These are phyloP conservation scores for Aspergillus sp. DNA, from an alignment of 2,329 filamentous ascomycete genomes.

Conservation along the genomic window DNA sequence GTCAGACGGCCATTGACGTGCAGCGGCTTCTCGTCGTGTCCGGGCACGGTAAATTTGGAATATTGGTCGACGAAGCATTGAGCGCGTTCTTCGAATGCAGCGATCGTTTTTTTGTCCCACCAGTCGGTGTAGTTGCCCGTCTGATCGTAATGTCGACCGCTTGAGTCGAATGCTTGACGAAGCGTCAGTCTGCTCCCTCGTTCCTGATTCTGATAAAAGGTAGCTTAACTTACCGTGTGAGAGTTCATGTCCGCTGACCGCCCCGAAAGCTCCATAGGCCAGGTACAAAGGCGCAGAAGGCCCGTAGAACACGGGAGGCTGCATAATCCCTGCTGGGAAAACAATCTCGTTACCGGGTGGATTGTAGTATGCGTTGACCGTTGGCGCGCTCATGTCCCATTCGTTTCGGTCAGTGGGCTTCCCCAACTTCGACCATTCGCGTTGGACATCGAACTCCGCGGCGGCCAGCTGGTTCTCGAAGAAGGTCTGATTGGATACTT, in stretches of 20 bases:
- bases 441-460: conserved; percentile 40
- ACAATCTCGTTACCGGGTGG: conserved; percentile 59
- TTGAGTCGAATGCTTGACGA: conserved; percentile 53
- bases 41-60: conserved; percentile 50
- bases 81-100: conserved; percentile 50
- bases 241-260: conserved; percentile 60
- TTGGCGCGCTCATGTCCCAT: conserved; percentile 54
- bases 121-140: conserved; percentile 58
- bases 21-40: conserved; percentile 48
- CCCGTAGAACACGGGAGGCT: conserved; percentile 58
- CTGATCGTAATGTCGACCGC: conserved; percentile 56
- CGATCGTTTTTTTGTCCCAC: conserved; percentile 56
- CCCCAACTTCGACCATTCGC: conserved; percentile 51
- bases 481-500: conserved; percentile 44
- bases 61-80: conserved; percentile 64
- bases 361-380: conserved; percentile 61
- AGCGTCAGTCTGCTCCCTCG: conserved; percentile 1
- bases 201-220: background rate
- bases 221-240: conserved; percentile 44
- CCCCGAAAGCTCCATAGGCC: conserved; percentile 61
- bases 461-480: conserved; percentile 52
- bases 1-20: conserved; percentile 58
- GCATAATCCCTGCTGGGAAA: conserved; percentile 63
- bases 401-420: conserved; percentile 53
- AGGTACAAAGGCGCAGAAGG: conserved; percentile 54